Conservation (phyloP, 1,139 yeast genomes). For the Blastobotrys indianensis region DNA sequence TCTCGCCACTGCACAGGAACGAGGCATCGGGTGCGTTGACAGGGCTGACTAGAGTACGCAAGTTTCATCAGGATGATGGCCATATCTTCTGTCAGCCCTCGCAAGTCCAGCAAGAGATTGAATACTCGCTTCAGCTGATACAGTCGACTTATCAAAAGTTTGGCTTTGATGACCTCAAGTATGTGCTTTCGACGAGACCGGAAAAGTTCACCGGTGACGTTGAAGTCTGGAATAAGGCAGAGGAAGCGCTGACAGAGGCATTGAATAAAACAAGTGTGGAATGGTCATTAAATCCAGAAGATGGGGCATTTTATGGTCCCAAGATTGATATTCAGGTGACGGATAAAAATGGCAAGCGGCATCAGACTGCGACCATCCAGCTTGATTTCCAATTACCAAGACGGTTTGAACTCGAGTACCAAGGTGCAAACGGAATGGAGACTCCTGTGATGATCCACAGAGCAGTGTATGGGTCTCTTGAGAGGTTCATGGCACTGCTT, state of each 20-base stretch:
- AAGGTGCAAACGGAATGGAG: constrained; percentile 6
- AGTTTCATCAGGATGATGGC: constrained; percentile 98
- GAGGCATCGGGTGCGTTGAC: constrained; percentile 93
- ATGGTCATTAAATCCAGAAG: constrained; percentile 82
- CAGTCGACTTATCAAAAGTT: constrained; percentile 75
- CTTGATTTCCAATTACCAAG: constrained; percentile 91
- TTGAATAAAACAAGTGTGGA: constrained; percentile 53
- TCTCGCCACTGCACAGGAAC: constrained; percentile 89
- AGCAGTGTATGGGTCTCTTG: constrained; percentile 92
- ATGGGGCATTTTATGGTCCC: constrained; percentile 98
- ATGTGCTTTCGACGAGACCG: constrained; percentile 85
- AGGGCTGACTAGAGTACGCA: constrained; percentile 89
- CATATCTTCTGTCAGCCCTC: constrained; percentile 86
- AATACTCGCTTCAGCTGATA: constrained; percentile 66
- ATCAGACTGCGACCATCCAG: constrained; percentile 95
- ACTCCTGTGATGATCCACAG: constrained; percentile 88
- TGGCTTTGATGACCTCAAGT: constrained; percentile 62
- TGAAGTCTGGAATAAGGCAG: constrained; percentile 83
- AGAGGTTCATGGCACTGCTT: constrained; percentile 83
- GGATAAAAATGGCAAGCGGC: constrained; percentile 78
- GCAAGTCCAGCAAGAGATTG: constrained; percentile 77
- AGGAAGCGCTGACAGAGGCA: constrained; percentile 59
- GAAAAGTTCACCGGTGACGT: constrained; percentile 78
- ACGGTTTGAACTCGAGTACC: constrained; percentile 67
- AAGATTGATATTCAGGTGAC: constrained; percentile 75